Evolutionary conservation across 2,329 filamentous ascomycete genomes (phyloP).

Genomic region (Monosporascus ibericus): DNA sequence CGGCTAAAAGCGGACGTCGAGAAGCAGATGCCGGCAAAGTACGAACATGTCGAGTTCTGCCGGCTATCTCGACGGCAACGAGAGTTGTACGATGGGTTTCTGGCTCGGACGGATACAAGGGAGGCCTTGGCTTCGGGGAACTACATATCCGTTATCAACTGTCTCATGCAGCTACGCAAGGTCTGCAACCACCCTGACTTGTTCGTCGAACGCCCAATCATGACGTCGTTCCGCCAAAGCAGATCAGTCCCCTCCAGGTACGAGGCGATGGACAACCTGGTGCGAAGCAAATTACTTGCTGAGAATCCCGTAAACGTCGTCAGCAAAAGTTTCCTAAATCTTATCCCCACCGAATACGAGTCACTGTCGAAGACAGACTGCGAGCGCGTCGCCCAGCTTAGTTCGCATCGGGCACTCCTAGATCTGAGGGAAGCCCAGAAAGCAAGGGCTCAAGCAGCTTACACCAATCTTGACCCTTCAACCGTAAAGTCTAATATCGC

Average conservation of each 20-base stretch:
- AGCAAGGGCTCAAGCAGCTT: conserved; percentile 48
- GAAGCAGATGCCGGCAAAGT: conserved; percentile 98
- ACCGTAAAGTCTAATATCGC: conserved; percentile 64
- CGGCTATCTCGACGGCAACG: conserved; percentile 91
- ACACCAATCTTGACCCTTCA: conserved; percentile 54
- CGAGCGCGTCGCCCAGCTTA: conserved; percentile 57
- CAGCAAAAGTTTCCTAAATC: conserved; percentile 71
- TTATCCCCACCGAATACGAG: conserved; percentile 69
- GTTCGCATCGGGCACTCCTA: conserved; percentile 63
- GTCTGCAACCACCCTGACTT: conserved; percentile 98
- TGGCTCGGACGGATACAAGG: conserved; percentile 82
- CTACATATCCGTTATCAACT: conserved; percentile 97
- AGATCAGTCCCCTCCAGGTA: conserved; percentile 72
- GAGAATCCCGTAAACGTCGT: conserved; percentile 57
- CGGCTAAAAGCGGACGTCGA: conserved; percentile 94
- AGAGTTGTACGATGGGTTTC: conserved; percentile 93
- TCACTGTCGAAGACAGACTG: conserved; percentile 48
- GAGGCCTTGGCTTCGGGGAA: conserved; percentile 88
- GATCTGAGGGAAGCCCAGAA: conserved; percentile 68
- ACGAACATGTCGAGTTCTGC: conserved; percentile 95
- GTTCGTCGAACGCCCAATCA: conserved; percentile 92
- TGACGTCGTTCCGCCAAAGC: conserved; percentile 91
- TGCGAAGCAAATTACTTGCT: conserved; percentile 61
- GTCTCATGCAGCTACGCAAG: conserved; percentile 93
- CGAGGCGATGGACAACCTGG: conserved; percentile 62